Evolutionary conservation across 78 protist species (phyloP), one percentile per base, ranked within the genome.

Genomic region (Monosiga brevicollis): DNA sequence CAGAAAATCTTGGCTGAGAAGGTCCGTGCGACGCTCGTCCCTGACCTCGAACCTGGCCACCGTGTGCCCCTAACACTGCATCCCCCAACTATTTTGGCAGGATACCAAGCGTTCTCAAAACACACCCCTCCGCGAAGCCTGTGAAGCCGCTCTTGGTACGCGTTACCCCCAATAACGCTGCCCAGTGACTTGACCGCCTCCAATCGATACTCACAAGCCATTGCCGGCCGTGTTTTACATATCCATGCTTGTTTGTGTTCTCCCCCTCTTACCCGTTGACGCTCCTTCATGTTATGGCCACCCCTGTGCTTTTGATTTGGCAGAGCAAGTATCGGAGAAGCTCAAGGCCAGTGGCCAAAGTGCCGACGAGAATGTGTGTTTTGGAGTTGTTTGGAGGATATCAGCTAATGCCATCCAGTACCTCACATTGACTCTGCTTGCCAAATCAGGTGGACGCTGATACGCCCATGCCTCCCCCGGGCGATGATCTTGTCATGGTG

Each of bases 71-170:
- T n/a, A n/a, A n/a, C n/a, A n/a, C n/a, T n/a, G n/a, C n/a, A n/a
- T n/a, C n/a, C n/a, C n/a, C n/a, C n/a, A n/a, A n/a, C n/a, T n/a
- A n/a, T n/a, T n/a, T n/a, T n/a, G n/a, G n/a, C n/a, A n/a, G n/a
- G n/a, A 82, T 0, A 82, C 85, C 20, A 36, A 32, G 32, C 35
- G 42, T 29, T 3, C 38, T 24, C 80, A 34, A 23, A 38, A 83
- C n/a, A 34, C 79, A 20, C 24, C 11, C 15, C 86, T 83, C n/a
- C 54, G 80, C 9, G 76, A 39, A 39, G 86, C 86, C 1, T 83
- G 86, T 38, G 81, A 83, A 74, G 24, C 23, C 42, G 86, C 86
- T 41, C 79, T 83, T 15, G 86, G 86, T 83, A 36, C 3, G 86
- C n/a, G n/a, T n/a, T 3, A 75, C 23, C 37, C 6, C 42, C 41